Evolutionary conservation across 176 grass and related monocot genomes (phyloP), one percentile per base, ranked within the genome.

Genomic region (Elaeis guineensis): DNA sequence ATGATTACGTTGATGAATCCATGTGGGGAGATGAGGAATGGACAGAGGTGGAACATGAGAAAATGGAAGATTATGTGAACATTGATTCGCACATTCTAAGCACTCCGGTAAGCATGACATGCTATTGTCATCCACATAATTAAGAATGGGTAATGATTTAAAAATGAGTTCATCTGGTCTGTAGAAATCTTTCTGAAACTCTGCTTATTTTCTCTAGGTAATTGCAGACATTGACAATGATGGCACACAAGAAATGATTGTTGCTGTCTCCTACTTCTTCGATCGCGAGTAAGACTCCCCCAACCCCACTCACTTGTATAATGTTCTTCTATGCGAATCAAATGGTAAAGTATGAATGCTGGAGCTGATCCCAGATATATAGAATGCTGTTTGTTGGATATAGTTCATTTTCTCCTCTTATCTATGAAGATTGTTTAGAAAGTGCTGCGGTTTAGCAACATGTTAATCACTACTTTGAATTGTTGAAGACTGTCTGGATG

Each of bases 221-320:
- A 91, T 97, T 85, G 87, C 84, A 75, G 93, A 97, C 77, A 97
- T 91, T 64, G 93, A 97, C 67, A 76, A 77, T 69, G 93, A 97
- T 63, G 93, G 81, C 57, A 65, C 85, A 65, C 81, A 97, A 75
- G 81, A 97, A 80, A 91, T 97, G 87, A 29, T 97, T 67, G 89
- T 97, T 58, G 76, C 84, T 67, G 81, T 83, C 61, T 97, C 92
- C 39, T 97, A 85, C 66, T 97, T 80, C 73, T 91, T 97, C 80
- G 92, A 97, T 69, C 73, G 15, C 1, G 81, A 91, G 84, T 92
- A 83, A 80, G 80, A n/a, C 24, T 74, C 44, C 54, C 71, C 78
- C 51, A 29, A 16, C 35, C 74, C 52, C 15, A 58, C 58, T 25
- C 6, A 52, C 80, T 65, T 28, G 0, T 19, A 9, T 68, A 56